Conservation (phyloP, 2,329 filamentous ascomycete species). For the Lecanosticta acicola region DNA sequence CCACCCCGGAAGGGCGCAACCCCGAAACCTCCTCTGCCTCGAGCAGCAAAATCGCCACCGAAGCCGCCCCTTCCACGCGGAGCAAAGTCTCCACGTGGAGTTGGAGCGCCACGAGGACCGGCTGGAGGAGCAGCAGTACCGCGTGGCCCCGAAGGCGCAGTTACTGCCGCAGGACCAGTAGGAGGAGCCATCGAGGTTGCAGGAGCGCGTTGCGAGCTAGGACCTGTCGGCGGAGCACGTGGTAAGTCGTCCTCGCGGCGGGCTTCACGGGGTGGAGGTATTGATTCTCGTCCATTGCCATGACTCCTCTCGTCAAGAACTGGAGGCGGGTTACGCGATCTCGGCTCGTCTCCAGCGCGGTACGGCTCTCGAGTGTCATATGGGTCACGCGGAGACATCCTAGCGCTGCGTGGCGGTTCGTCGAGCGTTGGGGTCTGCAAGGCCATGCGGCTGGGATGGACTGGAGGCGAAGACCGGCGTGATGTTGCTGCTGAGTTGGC, state of each 20-base stretch:
- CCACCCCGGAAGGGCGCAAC: slow-evolving; percentile 30
- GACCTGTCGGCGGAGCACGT: slow-evolving; percentile 27
- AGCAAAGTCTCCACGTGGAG: slow-evolving; percentile 34
- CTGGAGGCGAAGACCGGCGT: slow-evolving; percentile 55
- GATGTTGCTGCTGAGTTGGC: slow-evolving; percentile 54
- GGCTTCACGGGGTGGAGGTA: slow-evolving; percentile 27
- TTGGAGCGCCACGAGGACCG: slow-evolving; percentile 30
- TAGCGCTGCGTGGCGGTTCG: slow-evolving; percentile 22
- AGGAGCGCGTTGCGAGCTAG: slow-evolving; percentile 18
- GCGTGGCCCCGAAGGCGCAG: slow-evolving; percentile 31
- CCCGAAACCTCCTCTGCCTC: slow-evolving; percentile 28
- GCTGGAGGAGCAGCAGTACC: slow-evolving; percentile 24
- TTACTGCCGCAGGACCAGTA: slow-evolving; percentile 26
- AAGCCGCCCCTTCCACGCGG: slow-evolving; percentile 38
- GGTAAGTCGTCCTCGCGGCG: slow-evolving; percentile 24
- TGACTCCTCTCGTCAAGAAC: slow-evolving; percentile 28
- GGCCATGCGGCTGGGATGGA: slow-evolving; percentile 50
- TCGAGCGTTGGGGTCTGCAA: slow-evolving; percentile 30
- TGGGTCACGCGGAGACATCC: slow-evolving; percentile 24
- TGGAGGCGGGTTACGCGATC: slow-evolving; percentile 33
- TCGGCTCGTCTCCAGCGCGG: slow-evolving; percentile 22
- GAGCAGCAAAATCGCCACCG: slow-evolving; percentile 25
- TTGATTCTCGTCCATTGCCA: slow-evolving; percentile 17
- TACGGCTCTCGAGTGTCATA: slow-evolving; percentile 28
- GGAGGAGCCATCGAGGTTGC: slow-evolving; percentile 26